phyloP scores from a whole-genome alignment of 2,329 filamentous ascomycete species.

The Sclerotinia borealis region DNA sequence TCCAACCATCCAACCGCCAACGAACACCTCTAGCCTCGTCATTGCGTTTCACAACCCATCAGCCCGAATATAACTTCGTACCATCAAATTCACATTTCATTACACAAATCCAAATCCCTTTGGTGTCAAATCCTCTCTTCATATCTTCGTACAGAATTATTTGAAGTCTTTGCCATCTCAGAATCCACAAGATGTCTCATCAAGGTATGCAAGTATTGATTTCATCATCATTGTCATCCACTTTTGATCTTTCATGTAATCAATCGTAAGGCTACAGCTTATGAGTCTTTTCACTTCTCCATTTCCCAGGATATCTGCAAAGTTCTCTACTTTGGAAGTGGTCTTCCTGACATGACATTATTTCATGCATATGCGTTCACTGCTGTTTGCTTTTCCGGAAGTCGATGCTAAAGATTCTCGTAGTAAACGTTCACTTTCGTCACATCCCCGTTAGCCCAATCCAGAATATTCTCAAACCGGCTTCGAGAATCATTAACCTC shows the following conservation, averaged over 20 bases:
- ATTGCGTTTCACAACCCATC: neutral
- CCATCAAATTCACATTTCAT: neutral
- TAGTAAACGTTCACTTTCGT: conserved; percentile 18
- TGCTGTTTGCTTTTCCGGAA: neutral
- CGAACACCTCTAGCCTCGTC: neutral
- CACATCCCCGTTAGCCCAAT: neutral
- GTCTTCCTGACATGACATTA: neutral
- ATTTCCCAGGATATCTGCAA: neutral
- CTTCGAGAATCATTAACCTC: conserved; percentile 23
- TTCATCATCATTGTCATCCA: neutral
- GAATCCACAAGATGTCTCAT: neutral
- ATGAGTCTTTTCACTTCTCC: neutral
- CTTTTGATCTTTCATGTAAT: neutral
- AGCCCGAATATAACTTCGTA: neutral
- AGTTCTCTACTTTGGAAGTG: neutral
- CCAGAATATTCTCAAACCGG: neutral
- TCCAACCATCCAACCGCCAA: neutral
- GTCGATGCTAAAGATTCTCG: conserved; percentile 14
- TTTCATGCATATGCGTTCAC: neutral
- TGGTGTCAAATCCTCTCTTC: neutral
- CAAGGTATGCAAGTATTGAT: conserved; percentile 9
- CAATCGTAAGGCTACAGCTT: neutral
- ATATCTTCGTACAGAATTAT: neutral
- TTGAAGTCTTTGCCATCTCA: neutral
- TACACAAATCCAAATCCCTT: neutral